These are phyloP conservation scores for Aciculosporium take DNA, from an alignment of 2,329 filamentous ascomycete genomes.

Conservation along the genomic window DNA sequence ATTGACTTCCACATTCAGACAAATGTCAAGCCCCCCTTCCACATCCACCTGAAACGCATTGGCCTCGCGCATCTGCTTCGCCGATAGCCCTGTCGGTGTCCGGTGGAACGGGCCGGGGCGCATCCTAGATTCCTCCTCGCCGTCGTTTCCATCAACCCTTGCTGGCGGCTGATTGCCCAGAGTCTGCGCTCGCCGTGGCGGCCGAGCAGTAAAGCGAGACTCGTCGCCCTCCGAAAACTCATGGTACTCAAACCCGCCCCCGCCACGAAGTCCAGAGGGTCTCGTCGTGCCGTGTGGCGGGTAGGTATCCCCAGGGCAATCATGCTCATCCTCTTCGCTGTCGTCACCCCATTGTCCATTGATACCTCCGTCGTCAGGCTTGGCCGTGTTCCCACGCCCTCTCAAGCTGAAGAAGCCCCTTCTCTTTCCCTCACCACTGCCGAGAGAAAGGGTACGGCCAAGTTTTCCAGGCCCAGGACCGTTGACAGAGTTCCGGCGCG, in stretches of 20 bases:
- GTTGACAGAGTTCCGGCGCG: slow-evolving; percentile 20
- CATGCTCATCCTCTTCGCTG: slow-evolving; percentile 28
- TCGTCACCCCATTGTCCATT: slow-evolving; percentile 38
- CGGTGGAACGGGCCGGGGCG: slow-evolving; percentile 41
- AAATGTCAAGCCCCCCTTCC: slow-evolving; percentile 72
- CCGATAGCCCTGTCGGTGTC: slow-evolving; percentile 53
- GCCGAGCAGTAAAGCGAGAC: slow-evolving; percentile 36
- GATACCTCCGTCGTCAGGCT: slow-evolving; percentile 36
- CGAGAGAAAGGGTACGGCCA: slow-evolving; percentile 47
- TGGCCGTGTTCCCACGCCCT: slow-evolving; percentile 24
- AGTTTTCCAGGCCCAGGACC: slow-evolving; percentile 27
- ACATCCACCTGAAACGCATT: slow-evolving; percentile 53
- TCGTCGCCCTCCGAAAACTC: slow-evolving; percentile 45
- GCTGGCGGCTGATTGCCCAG: slow-evolving; percentile 14
- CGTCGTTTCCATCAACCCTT: slow-evolving; percentile 11
- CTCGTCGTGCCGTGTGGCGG: slow-evolving; percentile 12
- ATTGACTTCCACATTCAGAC: slow-evolving; percentile 78
- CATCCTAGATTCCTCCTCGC: slow-evolving; percentile 8
- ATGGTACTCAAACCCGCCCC: slow-evolving; percentile 22
- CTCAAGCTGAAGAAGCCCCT: slow-evolving; percentile 28
- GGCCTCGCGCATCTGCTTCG: slow-evolving; percentile 43
- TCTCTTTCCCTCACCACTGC: slow-evolving; percentile 34
- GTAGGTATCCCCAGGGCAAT: slow-evolving; percentile 11
- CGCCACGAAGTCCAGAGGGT: slow-evolving; percentile 24
- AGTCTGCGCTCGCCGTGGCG: slow-evolving; percentile 19